These are phyloP conservation scores for Beauveria rudraprayagi DNA, from an alignment of 2,329 filamentous ascomycete genomes.

Conservation along the genomic window DNA sequence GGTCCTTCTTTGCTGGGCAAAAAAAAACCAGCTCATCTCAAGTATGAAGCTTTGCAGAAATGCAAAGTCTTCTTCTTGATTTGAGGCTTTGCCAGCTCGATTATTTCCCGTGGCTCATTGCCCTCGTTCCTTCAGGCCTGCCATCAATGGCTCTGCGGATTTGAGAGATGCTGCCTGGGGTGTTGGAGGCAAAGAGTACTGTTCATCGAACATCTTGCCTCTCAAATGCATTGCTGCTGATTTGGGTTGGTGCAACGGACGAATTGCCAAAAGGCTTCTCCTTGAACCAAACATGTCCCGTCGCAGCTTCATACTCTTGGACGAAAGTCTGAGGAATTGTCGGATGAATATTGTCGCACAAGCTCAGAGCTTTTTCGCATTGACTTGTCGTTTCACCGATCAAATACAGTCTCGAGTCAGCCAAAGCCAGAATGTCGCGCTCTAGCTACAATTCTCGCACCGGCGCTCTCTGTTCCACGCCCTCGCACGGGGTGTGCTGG, in stretches of 20 bases:
- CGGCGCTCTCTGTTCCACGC: slow-evolving; percentile 65
- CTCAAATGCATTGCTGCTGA: slow-evolving; percentile 64
- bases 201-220: slow-evolving; percentile 61
- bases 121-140: slow-evolving; percentile 46
- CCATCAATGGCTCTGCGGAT: slow-evolving; percentile 35
- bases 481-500: slow-evolving; percentile 46
- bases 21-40: slow-evolving; percentile 19
- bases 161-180: slow-evolving; percentile 14
- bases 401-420: slow-evolving; percentile 76
- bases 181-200: slow-evolving; percentile 38
- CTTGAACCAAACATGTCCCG: slow-evolving; percentile 17
- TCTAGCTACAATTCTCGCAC: slow-evolving; percentile 88
- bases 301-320: slow-evolving; percentile 29
- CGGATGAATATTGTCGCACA: slow-evolving; percentile 48
- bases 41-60: not conserved
- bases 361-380: not conserved
- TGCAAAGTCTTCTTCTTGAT: not conserved
- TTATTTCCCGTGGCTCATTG: slow-evolving; percentile 43
- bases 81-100: slow-evolving; percentile 61
- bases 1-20: slow-evolving; percentile 72
- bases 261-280: slow-evolving; percentile 3
- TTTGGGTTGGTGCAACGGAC: not conserved
- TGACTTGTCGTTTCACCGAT: slow-evolving; percentile 55
- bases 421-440: slow-evolving; percentile 86
- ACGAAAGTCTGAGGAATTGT: slow-evolving; percentile 59